A percentile compares a stretch with the other conserved stretches of the same genome.
These are phyloP conservation scores for Aspergillus alliaceus DNA, from an alignment of 2,329 filamentous ascomycete genomes.

Conservation along the genomic window DNA sequence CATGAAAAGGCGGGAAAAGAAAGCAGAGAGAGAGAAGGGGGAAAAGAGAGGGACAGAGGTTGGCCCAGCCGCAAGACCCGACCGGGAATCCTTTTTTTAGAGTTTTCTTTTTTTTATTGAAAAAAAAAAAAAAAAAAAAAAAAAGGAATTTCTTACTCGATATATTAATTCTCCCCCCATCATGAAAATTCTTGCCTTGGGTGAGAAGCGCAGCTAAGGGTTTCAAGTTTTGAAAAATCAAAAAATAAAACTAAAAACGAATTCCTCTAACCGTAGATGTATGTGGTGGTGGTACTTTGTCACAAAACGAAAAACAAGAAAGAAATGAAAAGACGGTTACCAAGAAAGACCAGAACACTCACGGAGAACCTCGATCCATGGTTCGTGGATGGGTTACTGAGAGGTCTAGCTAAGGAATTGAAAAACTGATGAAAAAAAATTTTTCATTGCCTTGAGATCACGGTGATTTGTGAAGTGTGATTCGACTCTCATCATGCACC, in stretches of 20 bases:
- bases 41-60: too few relatives aligned
- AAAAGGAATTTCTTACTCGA: not conserved
- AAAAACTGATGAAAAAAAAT: not conserved
- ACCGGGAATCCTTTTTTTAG: not conserved
- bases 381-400: not conserved
- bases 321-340: not conserved
- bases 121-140: too few relatives aligned
- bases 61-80: conserved; percentile 1
- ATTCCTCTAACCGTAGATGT: not conserved
- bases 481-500: not conserved
- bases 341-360: not conserved
- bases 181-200: not conserved
- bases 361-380: not conserved
- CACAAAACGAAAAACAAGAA: too few relatives aligned
- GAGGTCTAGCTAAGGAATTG: not conserved
- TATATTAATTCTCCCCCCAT: not conserved
- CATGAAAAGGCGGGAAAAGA: not conserved
- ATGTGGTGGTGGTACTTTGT: not conserved
- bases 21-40: not conserved
- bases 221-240: not conserved
- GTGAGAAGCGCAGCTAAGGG: not conserved
- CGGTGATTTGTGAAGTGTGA: not conserved
- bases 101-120: not conserved
- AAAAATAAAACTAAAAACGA: not conserved
- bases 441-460: not conserved